Percentiles rank a stretch among this genome's conserved stretches.
Conservation (phyloP, 2,329 filamentous ascomycete genomes). For the Colletotrichum sp. region DNA sequence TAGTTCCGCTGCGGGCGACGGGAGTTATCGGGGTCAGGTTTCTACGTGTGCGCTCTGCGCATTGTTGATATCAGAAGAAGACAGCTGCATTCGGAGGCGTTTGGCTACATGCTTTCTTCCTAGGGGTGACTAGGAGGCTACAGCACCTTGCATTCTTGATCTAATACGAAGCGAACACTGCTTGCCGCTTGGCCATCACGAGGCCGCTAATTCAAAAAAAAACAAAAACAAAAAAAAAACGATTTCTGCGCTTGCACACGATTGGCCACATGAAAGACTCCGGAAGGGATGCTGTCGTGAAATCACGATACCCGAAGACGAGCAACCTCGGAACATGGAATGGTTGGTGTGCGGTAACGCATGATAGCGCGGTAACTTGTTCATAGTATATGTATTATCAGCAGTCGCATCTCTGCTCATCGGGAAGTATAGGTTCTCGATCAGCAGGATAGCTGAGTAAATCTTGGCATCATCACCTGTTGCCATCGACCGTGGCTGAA, state of each 20-base stretch:
- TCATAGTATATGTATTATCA: not conserved
- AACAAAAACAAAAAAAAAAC: not conserved
- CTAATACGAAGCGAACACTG: not conserved
- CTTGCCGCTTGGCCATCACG: not conserved
- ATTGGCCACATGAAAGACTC: not conserved
- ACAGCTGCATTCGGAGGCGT: slow-evolving; percentile 12
- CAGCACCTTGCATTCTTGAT: not conserved
- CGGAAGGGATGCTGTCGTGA: not conserved
- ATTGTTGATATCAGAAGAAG: not conserved
- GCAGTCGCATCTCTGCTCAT: not conserved
- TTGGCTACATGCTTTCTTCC: not conserved
- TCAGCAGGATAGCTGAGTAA: not conserved
- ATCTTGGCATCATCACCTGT: not conserved
- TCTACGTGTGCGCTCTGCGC: not conserved
- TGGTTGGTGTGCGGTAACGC: not conserved
- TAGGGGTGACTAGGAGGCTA: not conserved
- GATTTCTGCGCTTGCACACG: not conserved
- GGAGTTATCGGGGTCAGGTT: not conserved
- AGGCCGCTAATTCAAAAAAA: not conserved
- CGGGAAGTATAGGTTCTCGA: not conserved
- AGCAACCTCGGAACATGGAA: not conserved
- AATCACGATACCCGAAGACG: not conserved
- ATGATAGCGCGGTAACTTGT: not conserved
- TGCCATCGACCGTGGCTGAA: not conserved
- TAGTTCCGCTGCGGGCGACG: not conserved